phyloP scores from a whole-genome alignment of 1,284 basidiomycete genomes.

The Stereum hirsutum region DNA sequence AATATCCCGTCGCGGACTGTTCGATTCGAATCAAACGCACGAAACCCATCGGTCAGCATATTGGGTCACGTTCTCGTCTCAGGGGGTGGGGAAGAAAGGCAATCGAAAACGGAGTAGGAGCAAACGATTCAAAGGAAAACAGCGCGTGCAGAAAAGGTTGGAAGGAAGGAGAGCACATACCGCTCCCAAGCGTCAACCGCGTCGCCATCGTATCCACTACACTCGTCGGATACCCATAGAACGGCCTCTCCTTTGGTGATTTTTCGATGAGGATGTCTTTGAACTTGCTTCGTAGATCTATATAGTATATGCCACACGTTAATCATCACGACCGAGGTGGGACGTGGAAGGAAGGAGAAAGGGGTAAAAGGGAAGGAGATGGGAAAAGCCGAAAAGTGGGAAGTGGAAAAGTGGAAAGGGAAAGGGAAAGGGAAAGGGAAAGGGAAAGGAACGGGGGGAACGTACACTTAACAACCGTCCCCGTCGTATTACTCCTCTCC shows the following conservation, averaged over 20 bases:
- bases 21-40: constrained; percentile 54
- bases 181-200: too few species aligned
- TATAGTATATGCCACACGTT: background rate
- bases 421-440: background rate
- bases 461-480: constrained; percentile 26
- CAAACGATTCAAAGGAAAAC: too few species aligned
- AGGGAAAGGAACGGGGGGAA: background rate
- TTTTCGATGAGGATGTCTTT: constrained; percentile 27
- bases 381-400: background rate
- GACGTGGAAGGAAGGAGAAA: too few species aligned
- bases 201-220: too few species aligned
- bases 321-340: background rate
- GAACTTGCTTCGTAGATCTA: constrained; percentile 33
- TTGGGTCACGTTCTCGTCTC: constrained; percentile 1
- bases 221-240: constrained; percentile 65
- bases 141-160: too few species aligned
- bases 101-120: too few species aligned
- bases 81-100: background rate
- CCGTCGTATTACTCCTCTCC: constrained; percentile 23
- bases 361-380: background rate
- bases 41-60: constrained; percentile 46
- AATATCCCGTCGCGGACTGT: constrained; percentile 39
- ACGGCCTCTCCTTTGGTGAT: constrained; percentile 41
- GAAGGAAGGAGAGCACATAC: too few species aligned
- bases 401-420: background rate